These are phyloP conservation scores for Fusarium agapanthi DNA, from an alignment of 2,329 filamentous ascomycete species.

Conservation along the genomic window DNA sequence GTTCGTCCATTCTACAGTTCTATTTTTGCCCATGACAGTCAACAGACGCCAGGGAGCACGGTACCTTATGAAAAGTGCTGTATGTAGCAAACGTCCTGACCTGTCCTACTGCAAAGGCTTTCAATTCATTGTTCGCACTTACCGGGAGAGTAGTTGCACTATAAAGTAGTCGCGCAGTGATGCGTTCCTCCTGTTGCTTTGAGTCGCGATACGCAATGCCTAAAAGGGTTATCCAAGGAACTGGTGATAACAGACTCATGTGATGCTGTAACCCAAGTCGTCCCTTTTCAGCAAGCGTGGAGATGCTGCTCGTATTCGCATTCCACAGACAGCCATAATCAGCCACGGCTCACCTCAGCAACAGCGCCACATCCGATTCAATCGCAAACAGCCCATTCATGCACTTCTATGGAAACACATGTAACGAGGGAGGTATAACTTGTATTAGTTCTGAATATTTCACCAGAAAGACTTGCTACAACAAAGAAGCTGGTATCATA, in stretches of 20 bases:
- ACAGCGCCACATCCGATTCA: not conserved
- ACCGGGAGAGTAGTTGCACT: not conserved
- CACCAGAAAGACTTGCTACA: not conserved
- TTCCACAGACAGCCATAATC: not conserved
- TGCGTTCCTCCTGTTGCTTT: not conserved
- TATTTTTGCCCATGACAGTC: not conserved
- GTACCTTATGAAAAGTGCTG: not conserved
- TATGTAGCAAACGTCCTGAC: not conserved
- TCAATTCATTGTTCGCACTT: not conserved
- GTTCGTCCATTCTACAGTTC: not conserved
- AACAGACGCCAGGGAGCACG: not conserved
- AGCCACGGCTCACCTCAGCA: not conserved
- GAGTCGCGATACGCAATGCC: not conserved
- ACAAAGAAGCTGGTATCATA: not conserved
- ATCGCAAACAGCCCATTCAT: not conserved
- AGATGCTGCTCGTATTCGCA: not conserved
- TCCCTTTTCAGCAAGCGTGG: not conserved
- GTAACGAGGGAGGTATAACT: not conserved
- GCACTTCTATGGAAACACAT: not conserved
- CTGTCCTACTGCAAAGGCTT: not conserved
- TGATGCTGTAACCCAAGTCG: constrained; percentile 24
- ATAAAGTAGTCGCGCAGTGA: not conserved
- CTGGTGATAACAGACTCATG: constrained; percentile 19
- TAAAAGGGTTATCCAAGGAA: constrained; percentile 15
- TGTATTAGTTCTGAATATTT: not conserved